Evolutionary conservation across 495 filamentous ascomycete genomes (phyloP), one percentile per base, ranked within the genome.

Genomic region (Choiromyces venosus): DNA sequence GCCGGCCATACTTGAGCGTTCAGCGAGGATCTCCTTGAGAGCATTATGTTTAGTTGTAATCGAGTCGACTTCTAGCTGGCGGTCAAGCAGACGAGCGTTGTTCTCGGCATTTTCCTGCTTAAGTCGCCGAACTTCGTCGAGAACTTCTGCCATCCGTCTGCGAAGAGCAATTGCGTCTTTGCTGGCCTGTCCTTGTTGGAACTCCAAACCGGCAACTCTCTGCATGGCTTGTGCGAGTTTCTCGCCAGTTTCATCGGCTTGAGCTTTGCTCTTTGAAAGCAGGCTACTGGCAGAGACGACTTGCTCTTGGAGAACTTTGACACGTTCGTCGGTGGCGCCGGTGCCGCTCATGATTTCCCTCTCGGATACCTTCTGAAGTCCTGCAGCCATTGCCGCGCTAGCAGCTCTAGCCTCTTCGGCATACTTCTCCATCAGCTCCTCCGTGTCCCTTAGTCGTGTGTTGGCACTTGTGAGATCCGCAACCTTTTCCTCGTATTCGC

Each of bases 171-270:
- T 87, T 42, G 92, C 91, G 82, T 99, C 95, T 42, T 95, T 87
- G 81, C 93, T 97, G 7, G 93, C 89, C 84, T 99, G 95, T 79
- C 97, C 94, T 83, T 99, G 95, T 81, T 97, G 97, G 2, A 92
- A 92, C 83, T 99, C 95, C 7, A 99, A 86, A 4, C 94, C 94
- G 21, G 95, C 96, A 80, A 99, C 97, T 9, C 96, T 88, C 82
- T 96, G 96, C 83, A 98, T 96, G 10, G 95, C 95, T 68, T 92
- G 89, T 14, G 94, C 90, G 42, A 99, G 86, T 82, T 92, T 97
- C 76, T 97, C 93, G 2, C 91, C 89, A 2, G 93, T 93, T 29
- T 86, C 83, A 81, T 99, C 93, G n/a, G 94, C 95, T 68, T 95
- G 93, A 52, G 89, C 85, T 82, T 96, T 93, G 78, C 95, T 97